Percentiles rank a stretch among this genome's conserved stretches.
phyloP scores from a whole-genome alignment of 2,329 filamentous ascomycete species.

The Akanthomyces uredinophilus region DNA sequence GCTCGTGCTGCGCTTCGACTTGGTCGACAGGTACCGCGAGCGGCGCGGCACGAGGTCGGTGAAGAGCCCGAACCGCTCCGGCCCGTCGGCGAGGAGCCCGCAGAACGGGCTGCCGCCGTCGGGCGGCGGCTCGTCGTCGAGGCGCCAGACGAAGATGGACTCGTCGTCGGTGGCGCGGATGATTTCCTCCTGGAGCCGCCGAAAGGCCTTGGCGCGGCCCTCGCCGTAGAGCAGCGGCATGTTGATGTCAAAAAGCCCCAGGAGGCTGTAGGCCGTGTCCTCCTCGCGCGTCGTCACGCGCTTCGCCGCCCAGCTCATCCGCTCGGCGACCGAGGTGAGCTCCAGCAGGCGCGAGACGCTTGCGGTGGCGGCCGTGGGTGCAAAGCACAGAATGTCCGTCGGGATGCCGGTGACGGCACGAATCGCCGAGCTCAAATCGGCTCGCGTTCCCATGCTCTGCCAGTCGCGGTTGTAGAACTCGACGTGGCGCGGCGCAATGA shows the following conservation, averaged over 20 bases:
- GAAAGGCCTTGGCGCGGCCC: slow-evolving; percentile 18
- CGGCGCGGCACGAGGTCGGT: neutral
- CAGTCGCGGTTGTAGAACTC: slow-evolving; percentile 23
- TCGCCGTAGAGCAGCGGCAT: slow-evolving; percentile 23
- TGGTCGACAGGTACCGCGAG: neutral
- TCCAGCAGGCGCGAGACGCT: neutral
- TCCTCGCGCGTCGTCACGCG: slow-evolving; percentile 19
- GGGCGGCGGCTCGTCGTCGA: neutral
- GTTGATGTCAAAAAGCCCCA: slow-evolving; percentile 21
- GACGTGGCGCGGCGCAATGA: slow-evolving; percentile 21
- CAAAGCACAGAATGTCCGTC: slow-evolving; percentile 14
- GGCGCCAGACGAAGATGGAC: slow-evolving; percentile 19
- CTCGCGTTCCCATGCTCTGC: slow-evolving; percentile 20
- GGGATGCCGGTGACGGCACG: slow-evolving; percentile 18
- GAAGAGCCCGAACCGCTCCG: neutral
- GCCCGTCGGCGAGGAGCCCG: slow-evolving; percentile 6
- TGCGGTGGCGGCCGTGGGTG: neutral
- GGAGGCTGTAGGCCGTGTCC: slow-evolving; percentile 21
- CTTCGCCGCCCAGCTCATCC: slow-evolving; percentile 20
- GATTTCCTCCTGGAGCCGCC: slow-evolving; percentile 21
- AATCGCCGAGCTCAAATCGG: slow-evolving; percentile 15
- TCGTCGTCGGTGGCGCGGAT: slow-evolving; percentile 17
- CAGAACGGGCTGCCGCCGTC: neutral
- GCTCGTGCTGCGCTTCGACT: neutral
- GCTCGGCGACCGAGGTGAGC: slow-evolving; percentile 13